These are phyloP conservation scores for Pneumocystis oryctolagi DNA, from an alignment of 1,139 yeast species.

Conservation along the genomic window DNA sequence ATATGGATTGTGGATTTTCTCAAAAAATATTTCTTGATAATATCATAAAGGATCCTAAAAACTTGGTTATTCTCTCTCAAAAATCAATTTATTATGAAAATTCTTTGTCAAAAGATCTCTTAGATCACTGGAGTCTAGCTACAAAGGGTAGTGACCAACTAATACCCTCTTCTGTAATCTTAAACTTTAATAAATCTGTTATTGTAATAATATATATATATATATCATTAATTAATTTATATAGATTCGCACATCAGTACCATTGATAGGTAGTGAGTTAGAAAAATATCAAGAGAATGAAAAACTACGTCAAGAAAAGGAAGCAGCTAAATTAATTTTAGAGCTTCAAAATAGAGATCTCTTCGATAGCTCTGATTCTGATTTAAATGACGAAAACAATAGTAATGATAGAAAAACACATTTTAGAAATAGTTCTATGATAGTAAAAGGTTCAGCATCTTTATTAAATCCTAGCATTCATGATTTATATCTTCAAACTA, in stretches of 20 bases:
- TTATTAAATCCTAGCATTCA: constrained; percentile 6
- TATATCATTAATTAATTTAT: constrained; percentile 18
- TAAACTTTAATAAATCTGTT: constrained; percentile 2
- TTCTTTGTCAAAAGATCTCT: constrained; percentile 34
- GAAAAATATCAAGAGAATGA: constrained; percentile 20
- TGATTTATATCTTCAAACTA: constrained; percentile 11
- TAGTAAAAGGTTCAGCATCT: constrained; percentile 10
- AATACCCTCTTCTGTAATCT: neutral
- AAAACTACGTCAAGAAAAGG: constrained; percentile 30
- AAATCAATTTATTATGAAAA: constrained; percentile 22
- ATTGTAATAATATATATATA: constrained; percentile 17
- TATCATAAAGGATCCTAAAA: constrained; percentile 8
- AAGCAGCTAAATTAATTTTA: constrained; percentile 38
- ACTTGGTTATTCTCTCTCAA: constrained; percentile 43
- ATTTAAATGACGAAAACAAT: constrained; percentile 19
- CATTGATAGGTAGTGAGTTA: constrained; percentile 26
- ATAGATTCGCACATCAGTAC: constrained; percentile 10
- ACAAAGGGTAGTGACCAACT: neutral
- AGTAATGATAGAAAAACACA: constrained; percentile 16
- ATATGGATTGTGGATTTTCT: constrained; percentile 51
- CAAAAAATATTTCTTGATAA: constrained; percentile 14
- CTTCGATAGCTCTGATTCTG: constrained; percentile 25
- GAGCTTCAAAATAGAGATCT: constrained; percentile 43
- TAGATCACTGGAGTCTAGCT: constrained; percentile 39
- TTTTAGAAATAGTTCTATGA: constrained; percentile 4